These are phyloP conservation scores for Pythium coloratum DNA, from an alignment of 352 stramenopile species.

Conservation along the genomic window DNA sequence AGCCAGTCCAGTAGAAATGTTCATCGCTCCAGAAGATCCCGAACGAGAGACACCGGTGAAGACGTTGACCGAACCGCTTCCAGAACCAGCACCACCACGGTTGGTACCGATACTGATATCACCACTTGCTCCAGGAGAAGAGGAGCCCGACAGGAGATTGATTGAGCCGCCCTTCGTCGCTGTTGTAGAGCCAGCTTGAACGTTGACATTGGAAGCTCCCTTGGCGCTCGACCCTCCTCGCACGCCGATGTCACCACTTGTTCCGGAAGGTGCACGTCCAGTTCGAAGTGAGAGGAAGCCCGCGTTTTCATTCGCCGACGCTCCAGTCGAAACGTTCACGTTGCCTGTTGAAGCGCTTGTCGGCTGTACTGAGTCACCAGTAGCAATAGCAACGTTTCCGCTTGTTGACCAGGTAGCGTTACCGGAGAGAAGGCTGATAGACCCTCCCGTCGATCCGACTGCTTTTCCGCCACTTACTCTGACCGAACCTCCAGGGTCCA, in stretches of 20 bases:
- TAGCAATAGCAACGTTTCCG: constrained; percentile 55
- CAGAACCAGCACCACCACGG: constrained; percentile 43
- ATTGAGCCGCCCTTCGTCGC: constrained; percentile 51
- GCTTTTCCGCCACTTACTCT: constrained; percentile 46
- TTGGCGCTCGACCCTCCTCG: constrained; percentile 46
- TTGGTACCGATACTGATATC: constrained; percentile 63
- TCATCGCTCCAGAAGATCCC: constrained; percentile 63
- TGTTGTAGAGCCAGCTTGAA: constrained; percentile 52
- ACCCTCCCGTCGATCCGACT: constrained; percentile 54
- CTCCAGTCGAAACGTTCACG: constrained; percentile 46
- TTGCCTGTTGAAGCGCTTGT: constrained; percentile 41
- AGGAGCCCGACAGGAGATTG: constrained; percentile 46
- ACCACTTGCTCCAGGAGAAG: constrained; percentile 46
- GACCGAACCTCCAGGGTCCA: constrained; percentile 54
- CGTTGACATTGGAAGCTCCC: constrained; percentile 43
- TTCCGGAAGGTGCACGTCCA: constrained; percentile 43
- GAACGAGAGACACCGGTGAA: constrained; percentile 45
- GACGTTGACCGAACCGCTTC: constrained; percentile 54
- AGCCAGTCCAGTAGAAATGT: constrained; percentile 65
- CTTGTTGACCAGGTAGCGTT: constrained; percentile 62
- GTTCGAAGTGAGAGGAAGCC: constrained; percentile 43
- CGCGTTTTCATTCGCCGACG: constrained; percentile 41
- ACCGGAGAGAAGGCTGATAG: constrained; percentile 46
- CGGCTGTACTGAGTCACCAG: constrained; percentile 46
- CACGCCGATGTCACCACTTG: constrained; percentile 57